Evolutionary conservation across 2,329 filamentous ascomycete genomes (phyloP).

Genomic region (Penicillium sp.): DNA sequence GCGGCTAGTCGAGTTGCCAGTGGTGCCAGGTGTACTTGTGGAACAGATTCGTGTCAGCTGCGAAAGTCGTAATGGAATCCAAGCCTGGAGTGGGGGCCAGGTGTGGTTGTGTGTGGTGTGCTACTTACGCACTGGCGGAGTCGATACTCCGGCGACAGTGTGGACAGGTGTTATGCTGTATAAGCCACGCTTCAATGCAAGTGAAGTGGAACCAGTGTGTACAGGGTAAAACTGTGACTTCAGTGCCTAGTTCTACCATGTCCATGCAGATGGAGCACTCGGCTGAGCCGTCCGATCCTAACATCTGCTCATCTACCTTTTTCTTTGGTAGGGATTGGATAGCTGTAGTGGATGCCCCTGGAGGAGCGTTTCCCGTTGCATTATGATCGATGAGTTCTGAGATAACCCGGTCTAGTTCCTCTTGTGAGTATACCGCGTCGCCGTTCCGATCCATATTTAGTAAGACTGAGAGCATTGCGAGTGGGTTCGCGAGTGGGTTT

Average conservation of each 20-base stretch:
- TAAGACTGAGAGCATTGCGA: slow-evolving; percentile 47
- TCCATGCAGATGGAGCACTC: slow-evolving; percentile 98
- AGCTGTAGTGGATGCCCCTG: slow-evolving; percentile 73
- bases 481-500: slow-evolving; percentile 47
- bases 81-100: neutral
- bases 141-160: slow-evolving; percentile 47
- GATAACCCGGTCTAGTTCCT: slow-evolving; percentile 85
- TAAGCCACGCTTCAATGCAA: slow-evolving; percentile 81
- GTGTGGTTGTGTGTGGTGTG: too few relatives aligned
- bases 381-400: slow-evolving; percentile 85
- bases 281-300: slow-evolving; percentile 64
- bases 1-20: neutral
- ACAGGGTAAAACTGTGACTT: slow-evolving; percentile 78
- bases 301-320: slow-evolving; percentile 67
- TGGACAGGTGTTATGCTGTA: slow-evolving; percentile 89
- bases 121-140: slow-evolving; percentile 3
- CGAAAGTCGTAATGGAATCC: neutral
- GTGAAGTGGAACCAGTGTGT: slow-evolving; percentile 89
- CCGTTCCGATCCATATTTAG: slow-evolving; percentile 54
- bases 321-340: slow-evolving; percentile 73
- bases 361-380: slow-evolving; percentile 69
- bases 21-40: slow-evolving; percentile 11
- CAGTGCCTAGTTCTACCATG: slow-evolving; percentile 68
- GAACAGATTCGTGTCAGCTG: slow-evolving; percentile 8
- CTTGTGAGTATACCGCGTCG: slow-evolving; percentile 87